phyloP scores from a whole-genome alignment of 495 filamentous ascomycete genomes.

The Daldinia vernicosa region DNA sequence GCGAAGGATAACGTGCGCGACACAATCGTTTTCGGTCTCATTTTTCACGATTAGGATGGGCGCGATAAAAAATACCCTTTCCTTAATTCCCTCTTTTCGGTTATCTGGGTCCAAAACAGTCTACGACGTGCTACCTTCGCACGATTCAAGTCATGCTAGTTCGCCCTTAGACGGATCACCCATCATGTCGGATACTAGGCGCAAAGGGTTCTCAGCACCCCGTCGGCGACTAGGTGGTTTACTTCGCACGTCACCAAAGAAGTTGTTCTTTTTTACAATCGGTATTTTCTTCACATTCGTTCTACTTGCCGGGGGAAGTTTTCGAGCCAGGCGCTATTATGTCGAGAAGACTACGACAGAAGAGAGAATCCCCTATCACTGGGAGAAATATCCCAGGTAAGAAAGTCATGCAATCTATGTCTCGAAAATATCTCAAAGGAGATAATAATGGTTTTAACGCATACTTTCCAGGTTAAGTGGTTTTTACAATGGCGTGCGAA shows the following conservation, averaged over 20 bases:
- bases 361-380: conserved; percentile 40
- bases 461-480: conserved; percentile 58
- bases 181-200: conserved; percentile 37
- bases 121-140: conserved; percentile 39
- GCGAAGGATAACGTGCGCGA: conserved; percentile 26
- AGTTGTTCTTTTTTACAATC: conserved; percentile 37
- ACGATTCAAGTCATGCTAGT: conserved; percentile 38
- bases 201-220: conserved; percentile 23
- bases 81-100: conserved; percentile 36
- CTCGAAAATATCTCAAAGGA: conserved; percentile 1
- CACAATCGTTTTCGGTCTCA: conserved; percentile 12
- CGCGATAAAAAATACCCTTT: conserved; percentile 31
- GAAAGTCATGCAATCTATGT: conserved; percentile 15
- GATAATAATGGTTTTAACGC: conserved; percentile 15
- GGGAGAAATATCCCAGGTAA: conserved; percentile 41
- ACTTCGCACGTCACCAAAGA: conserved; percentile 42
- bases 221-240: conserved; percentile 30
- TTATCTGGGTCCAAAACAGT: conserved; percentile 22
- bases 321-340: conserved; percentile 38
- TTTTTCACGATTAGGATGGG: conserved; percentile 28
- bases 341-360: conserved; percentile 20
- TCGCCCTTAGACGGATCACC: conserved; percentile 32
- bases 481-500: conserved; percentile 76
- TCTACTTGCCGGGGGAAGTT: conserved; percentile 33
- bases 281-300: conserved; percentile 35